Evolutionary conservation across 1,284 basidiomycete species (phyloP).

Genomic region (Puccinia sorghi): DNA sequence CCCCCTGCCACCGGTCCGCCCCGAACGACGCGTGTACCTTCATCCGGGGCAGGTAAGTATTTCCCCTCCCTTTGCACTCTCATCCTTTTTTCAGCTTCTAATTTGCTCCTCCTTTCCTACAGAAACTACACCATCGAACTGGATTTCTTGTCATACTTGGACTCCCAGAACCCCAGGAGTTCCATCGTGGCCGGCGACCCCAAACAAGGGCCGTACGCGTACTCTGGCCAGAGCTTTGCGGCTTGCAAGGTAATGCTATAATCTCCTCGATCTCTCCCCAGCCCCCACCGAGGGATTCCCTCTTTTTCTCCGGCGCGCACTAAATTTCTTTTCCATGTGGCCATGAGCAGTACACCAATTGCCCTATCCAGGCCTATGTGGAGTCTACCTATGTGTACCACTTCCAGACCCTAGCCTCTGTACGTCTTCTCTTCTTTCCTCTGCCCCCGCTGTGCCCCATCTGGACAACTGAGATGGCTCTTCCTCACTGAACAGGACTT

Average conservation of each 20-base stretch:
- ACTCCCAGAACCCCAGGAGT: constrained; percentile 26
- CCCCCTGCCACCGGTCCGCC: constrained; percentile 20
- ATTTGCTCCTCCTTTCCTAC: neutral
- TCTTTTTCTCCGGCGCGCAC: neutral
- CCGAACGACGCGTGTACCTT: constrained; percentile 28
- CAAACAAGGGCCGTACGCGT: constrained; percentile 25
- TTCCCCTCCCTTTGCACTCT: neutral
- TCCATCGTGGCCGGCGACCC: constrained; percentile 33
- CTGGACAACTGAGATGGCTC: neutral
- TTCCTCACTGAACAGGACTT: neutral
- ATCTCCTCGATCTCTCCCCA: neutral
- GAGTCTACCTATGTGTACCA: constrained; percentile 35
- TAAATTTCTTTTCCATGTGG: neutral
- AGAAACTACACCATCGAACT: constrained; percentile 47
- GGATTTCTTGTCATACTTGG: constrained; percentile 16
- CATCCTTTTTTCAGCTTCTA: neutral
- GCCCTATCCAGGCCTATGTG: constrained; percentile 31
- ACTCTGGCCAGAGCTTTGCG: constrained; percentile 46
- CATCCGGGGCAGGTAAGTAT: constrained; percentile 16
- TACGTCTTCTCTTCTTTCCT: neutral
- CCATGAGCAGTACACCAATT: constrained; percentile 24
- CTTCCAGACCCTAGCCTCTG: constrained; percentile 37
- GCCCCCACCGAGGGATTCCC: too few relatives aligned
- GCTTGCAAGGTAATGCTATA: constrained; percentile 28
- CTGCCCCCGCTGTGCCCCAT: neutral